Evolutionary conservation across 2,329 filamentous ascomycete species (phyloP).

Genomic region (Neospermospora avenae): DNA sequence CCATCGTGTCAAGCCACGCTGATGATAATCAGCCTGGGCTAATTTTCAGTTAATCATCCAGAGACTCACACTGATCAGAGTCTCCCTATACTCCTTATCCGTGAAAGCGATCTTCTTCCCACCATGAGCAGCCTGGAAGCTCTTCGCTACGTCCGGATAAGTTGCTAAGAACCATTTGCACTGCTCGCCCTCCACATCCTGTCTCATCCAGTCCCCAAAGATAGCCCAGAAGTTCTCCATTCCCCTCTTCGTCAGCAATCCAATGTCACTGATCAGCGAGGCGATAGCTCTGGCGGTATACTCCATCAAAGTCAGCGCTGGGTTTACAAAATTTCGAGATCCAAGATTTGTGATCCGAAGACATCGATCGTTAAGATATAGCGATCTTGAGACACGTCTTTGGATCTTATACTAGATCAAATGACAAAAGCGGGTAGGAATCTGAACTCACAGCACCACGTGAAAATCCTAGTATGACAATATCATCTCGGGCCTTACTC

Average conservation of each 20-base stretch:
- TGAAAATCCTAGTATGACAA: conserved; percentile 40
- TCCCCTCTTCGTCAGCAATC: conserved; percentile 41
- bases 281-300: conserved; percentile 40
- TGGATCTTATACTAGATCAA: too few relatives aligned
- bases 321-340: too few relatives aligned
- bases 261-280: conserved; percentile 37
- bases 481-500: conserved; percentile 33
- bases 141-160: conserved; percentile 8
- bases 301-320: too few relatives aligned
- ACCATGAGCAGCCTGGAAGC: conserved; percentile 15
- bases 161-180: conserved; percentile 22
- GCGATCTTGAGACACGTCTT: too few relatives aligned
- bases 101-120: conserved; percentile 20
- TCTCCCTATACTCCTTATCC: conserved; percentile 21
- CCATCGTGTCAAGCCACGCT: conserved; percentile 26
- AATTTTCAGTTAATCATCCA: background rate
- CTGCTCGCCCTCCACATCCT: conserved; percentile 21
- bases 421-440: too few relatives aligned
- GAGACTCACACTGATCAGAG: conserved; percentile 22
- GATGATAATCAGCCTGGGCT: conserved; percentile 2
- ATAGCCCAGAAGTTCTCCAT: conserved; percentile 43
- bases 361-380: too few relatives aligned
- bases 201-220: conserved; percentile 38
- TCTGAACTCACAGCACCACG: too few relatives aligned
- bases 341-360: too few relatives aligned